Evolutionary conservation across 495 filamentous ascomycete species (phyloP).

Genomic region (Penicillium cinerascens): DNA sequence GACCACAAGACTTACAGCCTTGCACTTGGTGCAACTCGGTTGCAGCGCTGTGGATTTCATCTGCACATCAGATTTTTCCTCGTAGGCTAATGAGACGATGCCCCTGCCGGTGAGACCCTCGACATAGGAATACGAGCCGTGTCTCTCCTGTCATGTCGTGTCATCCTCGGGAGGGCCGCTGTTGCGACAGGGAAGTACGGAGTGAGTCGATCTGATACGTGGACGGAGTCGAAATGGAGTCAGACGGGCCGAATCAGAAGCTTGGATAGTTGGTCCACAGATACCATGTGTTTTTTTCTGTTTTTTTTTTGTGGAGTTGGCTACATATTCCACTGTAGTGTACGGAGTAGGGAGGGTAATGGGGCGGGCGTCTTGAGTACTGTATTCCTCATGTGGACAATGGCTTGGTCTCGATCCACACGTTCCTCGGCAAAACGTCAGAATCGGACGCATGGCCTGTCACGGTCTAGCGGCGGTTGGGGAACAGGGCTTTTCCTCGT

Average conservation of each 20-base stretch:
- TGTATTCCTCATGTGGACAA: background rate
- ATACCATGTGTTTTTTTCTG: background rate
- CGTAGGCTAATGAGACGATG: no score
- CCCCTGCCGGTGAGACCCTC: background rate
- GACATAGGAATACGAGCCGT: background rate
- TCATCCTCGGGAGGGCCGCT: background rate
- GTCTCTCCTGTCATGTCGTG: background rate
- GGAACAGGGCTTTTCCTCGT: background rate
- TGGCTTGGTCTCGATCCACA: conserved; percentile 1
- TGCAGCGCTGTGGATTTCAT: background rate
- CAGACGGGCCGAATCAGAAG: conserved; percentile 22
- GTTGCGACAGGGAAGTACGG: background rate
- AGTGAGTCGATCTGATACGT: conserved; percentile 14
- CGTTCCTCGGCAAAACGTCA: background rate
- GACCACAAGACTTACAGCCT: background rate
- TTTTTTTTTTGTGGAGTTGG: conserved; percentile 1
- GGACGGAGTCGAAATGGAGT: conserved; percentile 8
- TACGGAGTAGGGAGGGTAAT: no score
- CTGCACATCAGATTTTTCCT: background rate
- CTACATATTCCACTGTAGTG: no score
- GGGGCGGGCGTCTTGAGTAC: no score
- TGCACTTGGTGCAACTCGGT: background rate
- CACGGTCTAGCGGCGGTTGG: conserved; percentile 14
- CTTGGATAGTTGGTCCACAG: background rate
- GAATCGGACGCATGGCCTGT: conserved; percentile 11